phyloP scores from a whole-genome alignment of 2,329 filamentous ascomycete species.

The Cryphonectria naterciae region DNA sequence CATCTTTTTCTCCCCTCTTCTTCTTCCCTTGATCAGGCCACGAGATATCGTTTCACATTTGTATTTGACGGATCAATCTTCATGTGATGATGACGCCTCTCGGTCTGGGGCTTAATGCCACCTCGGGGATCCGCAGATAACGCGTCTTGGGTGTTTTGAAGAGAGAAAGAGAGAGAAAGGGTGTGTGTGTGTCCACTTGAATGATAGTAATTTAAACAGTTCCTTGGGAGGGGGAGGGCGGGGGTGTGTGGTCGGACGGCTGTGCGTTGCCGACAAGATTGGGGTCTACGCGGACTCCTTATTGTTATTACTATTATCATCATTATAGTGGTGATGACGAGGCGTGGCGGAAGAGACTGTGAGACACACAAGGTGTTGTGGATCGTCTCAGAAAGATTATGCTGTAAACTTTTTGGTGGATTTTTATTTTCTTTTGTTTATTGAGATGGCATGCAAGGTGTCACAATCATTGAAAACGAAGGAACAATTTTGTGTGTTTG shows the following conservation, averaged over 20 bases:
- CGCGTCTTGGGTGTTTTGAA: too few species aligned
- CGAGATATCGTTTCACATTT: too few species aligned
- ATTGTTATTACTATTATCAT: background rate
- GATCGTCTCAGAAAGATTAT: background rate
- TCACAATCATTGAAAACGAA: background rate
- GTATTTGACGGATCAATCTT: too few species aligned
- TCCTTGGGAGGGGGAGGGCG: too few species aligned
- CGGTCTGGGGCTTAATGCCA: too few species aligned
- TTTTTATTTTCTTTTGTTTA: background rate
- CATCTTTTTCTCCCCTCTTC: too few species aligned
- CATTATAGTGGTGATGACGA: background rate
- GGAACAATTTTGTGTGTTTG: background rate
- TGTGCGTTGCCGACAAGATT: background rate
- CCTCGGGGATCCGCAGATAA: too few species aligned
- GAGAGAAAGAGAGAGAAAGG: too few species aligned
- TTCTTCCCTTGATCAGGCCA: too few species aligned
- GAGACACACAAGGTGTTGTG: background rate
- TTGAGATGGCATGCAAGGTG: background rate
- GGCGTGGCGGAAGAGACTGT: background rate
- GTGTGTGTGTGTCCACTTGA: too few species aligned
- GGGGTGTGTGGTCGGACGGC: background rate
- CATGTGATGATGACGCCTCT: too few species aligned
- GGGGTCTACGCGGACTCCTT: background rate
- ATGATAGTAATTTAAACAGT: too few species aligned
- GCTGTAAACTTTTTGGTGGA: background rate